Base-by-base conservation (phyloP, 2,329 filamentous ascomycete genomes). In the Fusarium sp. region DNA sequence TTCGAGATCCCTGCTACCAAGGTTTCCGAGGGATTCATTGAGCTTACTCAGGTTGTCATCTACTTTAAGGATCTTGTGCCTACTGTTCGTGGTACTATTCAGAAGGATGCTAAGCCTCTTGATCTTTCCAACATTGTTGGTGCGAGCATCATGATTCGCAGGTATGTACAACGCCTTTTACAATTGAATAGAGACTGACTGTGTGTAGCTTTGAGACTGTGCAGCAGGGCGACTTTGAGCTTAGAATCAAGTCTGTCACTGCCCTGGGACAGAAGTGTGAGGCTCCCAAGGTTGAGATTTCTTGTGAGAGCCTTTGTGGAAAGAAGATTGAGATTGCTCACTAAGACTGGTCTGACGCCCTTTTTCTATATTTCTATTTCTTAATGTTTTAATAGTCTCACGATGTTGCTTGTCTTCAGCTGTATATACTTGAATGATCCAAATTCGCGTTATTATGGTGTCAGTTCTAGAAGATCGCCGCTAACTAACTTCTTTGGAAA, bases 81-180 rank as follows among this genome's bases (percentile, higher is more conserved):
- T 9, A 41, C 49, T 8, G 34, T 52, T 20, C 49, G 49, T 9
- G 49, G 49, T 16, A 41, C 49, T 1, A 22, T 18, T 14, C 18
- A 52, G 34, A 25, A 52, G 24, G 49, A 52, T 25, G 32, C 13
- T 8, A 52, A 41, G 49, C 18, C 49, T 41, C 49, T 52, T 52
- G 25, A 41, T 9, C 34, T 52, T 7, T 16, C 24, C n/a, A 25
- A 52, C 6, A 13, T 52, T 13, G 32, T 52, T 13, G 49, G 49
- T 18, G 13, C 49, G 3, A 41, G 49, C 14, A 52, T 52, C 9
- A 52, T 52, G 49, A 41, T 52, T 37, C 49, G 49, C 49, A 52
- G 49, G 49, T 40, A 6, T 27, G 34, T 20, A n/a, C 3, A 6
- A 18, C 16, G 7, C 18, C 1, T 4, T 9, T 9, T 7, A 0